Percentiles rank a stretch among this genome's conserved stretches.
These are phyloP conservation scores for Talaromyces nanjingensis DNA, from an alignment of 495 filamentous ascomycete species.

Conservation along the genomic window DNA sequence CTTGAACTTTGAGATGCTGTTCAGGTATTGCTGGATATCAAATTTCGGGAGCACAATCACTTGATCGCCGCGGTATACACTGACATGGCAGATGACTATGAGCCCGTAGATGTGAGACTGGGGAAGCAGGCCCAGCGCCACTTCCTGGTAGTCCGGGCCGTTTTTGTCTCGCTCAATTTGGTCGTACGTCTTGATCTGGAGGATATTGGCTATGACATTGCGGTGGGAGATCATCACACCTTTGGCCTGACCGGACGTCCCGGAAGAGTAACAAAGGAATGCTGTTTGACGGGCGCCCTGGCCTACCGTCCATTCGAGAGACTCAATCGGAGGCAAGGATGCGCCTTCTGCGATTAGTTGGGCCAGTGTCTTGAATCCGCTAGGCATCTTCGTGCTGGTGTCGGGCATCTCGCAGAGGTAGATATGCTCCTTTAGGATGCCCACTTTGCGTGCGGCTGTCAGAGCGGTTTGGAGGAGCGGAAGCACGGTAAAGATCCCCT, in stretches of 20 bases:
- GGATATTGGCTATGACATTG: conserved; percentile 79
- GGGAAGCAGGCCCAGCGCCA: conserved; percentile 66
- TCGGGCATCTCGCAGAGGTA: conserved; percentile 66
- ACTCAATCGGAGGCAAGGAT: conserved; percentile 54
- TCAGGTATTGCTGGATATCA: conserved; percentile 58
- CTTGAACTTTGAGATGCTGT: conserved; percentile 63
- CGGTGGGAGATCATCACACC: conserved; percentile 86
- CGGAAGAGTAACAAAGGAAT: conserved; percentile 83
- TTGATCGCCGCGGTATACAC: conserved; percentile 70
- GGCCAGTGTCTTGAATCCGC: conserved; percentile 62
- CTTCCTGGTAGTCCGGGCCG: conserved; percentile 31
- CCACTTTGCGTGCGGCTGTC: conserved; percentile 56
- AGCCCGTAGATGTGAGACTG: conserved; percentile 83
- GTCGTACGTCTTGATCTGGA: conserved; percentile 58
- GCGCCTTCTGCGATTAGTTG: conserved; percentile 61
- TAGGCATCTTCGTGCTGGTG: conserved; percentile 35
- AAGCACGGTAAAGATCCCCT: conserved; percentile 73
- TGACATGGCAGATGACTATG: conserved; percentile 64
- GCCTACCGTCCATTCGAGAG: conserved; percentile 61
- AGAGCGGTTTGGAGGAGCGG: conserved; percentile 65
- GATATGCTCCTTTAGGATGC: conserved; percentile 63
- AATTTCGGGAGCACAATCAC: conserved; percentile 77
- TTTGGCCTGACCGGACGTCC: conserved; percentile 72
- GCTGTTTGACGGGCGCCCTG: conserved; percentile 70
- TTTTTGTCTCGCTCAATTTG: conserved; percentile 8